Evolutionary conservation across 2,329 filamentous ascomycete genomes (phyloP).

Genomic region (Talaromyces albobiverticillius): DNA sequence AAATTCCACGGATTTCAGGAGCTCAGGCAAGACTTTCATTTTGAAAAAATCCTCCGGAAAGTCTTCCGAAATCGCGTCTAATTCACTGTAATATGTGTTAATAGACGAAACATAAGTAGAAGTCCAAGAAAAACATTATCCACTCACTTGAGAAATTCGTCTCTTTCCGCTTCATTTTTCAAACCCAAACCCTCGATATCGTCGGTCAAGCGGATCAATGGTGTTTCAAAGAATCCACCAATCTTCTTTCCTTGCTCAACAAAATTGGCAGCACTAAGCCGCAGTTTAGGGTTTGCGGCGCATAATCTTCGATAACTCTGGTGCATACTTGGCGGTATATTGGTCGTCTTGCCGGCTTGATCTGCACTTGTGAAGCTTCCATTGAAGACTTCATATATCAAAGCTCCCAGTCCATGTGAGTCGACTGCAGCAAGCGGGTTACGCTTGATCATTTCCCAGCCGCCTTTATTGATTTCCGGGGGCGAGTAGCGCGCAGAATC

Average conservation of each 20-base stretch:
- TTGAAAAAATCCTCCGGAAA: constrained; percentile 98
- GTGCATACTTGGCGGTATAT: constrained; percentile 83
- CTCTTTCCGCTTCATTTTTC: constrained; percentile 79
- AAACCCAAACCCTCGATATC: constrained; percentile 90
- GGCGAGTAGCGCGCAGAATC: constrained; percentile 81
- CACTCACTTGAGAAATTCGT: constrained; percentile 71
- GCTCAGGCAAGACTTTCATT: constrained; percentile 89
- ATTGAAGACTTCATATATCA: constrained; percentile 91
- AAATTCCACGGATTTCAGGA: constrained; percentile 98
- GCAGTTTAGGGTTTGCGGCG: constrained; percentile 83
- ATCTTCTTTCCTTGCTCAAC: constrained; percentile 80
- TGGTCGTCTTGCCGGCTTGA: constrained; percentile 80
- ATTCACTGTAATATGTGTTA: constrained; percentile 52
- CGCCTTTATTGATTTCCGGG: constrained; percentile 77
- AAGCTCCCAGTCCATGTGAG: constrained; percentile 77
- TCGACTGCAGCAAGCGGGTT: constrained; percentile 79
- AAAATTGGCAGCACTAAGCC: constrained; percentile 80
- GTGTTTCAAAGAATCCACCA: constrained; percentile 88
- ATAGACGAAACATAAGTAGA: background rate
- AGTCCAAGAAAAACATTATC: background rate
- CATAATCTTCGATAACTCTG: constrained; percentile 85
- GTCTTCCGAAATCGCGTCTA: constrained; percentile 84
- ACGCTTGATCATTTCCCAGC: constrained; percentile 90
- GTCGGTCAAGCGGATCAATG: constrained; percentile 86
- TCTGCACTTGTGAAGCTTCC: constrained; percentile 73